Evolutionary conservation across 805 yeast genomes (phyloP).

Genomic region (Wickerhamomyces chambardii): DNA sequence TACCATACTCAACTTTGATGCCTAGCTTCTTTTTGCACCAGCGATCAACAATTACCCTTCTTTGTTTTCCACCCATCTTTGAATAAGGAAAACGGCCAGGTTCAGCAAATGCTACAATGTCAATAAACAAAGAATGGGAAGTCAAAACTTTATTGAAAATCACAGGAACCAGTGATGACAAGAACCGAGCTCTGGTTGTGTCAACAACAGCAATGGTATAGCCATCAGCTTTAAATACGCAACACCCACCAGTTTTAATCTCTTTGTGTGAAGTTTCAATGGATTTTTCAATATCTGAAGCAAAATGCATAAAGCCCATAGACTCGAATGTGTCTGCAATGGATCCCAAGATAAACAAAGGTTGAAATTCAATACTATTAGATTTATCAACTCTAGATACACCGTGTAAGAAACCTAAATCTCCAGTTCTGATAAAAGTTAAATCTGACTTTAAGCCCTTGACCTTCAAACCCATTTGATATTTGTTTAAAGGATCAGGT

Average conservation of each 20-base stretch:
- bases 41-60: conserved; percentile 51
- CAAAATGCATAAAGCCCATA: conserved; percentile 87
- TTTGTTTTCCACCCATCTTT: conserved; percentile 66
- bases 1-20: conserved; percentile 35
- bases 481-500: conserved; percentile 2
- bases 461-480: conserved; percentile 56
- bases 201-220: conserved; percentile 72
- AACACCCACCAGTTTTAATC: conserved; percentile 47
- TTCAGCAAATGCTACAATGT: conserved; percentile 73
- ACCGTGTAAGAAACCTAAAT: conserved; percentile 84
- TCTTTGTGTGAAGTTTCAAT: conserved; percentile 41
- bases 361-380: conserved; percentile 45
- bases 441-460: conserved; percentile 53
- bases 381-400: conserved; percentile 39
- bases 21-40: conserved; percentile 44
- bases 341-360: conserved; percentile 76
- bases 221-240: conserved; percentile 77
- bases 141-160: conserved; percentile 72
- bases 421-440: conserved; percentile 82
- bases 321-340: conserved; percentile 86
- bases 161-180: conserved; percentile 76
- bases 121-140: conserved; percentile 74
- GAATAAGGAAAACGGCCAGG: conserved; percentile 59
- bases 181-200: conserved; percentile 34
- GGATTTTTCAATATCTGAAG: conserved; percentile 69